Conservation (phyloP, 495 filamentous ascomycete genomes). For the Talaromyces wortmannii region DNA sequence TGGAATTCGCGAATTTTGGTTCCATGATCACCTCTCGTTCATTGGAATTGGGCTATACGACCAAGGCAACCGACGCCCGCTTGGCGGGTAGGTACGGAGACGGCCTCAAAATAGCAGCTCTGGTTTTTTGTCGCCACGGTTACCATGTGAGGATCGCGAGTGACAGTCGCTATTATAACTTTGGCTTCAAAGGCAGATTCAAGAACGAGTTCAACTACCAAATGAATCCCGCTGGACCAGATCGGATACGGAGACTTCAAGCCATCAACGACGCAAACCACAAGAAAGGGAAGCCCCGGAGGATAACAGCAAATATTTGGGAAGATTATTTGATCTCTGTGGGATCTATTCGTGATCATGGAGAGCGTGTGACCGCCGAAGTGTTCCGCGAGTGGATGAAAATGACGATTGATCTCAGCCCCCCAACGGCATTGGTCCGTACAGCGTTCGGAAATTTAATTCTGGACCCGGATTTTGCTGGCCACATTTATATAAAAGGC, state of each 20-base stretch:
- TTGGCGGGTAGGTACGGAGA: neutral
- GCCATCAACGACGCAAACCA: neutral
- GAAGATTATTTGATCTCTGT: neutral
- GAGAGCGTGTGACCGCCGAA: neutral
- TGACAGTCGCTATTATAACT: slow-evolving; percentile 1
- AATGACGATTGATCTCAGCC: neutral
- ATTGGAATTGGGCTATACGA: neutral
- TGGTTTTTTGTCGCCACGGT: neutral
- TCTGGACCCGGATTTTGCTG: neutral
- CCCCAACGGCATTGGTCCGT: neutral
- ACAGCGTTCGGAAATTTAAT: neutral
- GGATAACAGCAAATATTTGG: neutral
- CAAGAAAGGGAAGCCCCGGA: neutral
- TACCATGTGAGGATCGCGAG: neutral
- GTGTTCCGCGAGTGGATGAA: neutral
- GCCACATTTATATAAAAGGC: neutral
- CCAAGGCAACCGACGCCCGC: neutral
- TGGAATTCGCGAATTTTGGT: neutral
- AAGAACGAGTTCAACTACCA: neutral
- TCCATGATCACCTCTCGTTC: neutral
- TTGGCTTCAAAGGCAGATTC: neutral
- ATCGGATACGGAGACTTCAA: neutral
- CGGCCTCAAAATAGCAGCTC: slow-evolving; percentile 7
- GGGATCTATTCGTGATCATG: neutral
- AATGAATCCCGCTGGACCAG: neutral